These are phyloP conservation scores for Talaromyces sp. DNA, from an alignment of 2,329 filamentous ascomycete species.

Conservation along the genomic window DNA sequence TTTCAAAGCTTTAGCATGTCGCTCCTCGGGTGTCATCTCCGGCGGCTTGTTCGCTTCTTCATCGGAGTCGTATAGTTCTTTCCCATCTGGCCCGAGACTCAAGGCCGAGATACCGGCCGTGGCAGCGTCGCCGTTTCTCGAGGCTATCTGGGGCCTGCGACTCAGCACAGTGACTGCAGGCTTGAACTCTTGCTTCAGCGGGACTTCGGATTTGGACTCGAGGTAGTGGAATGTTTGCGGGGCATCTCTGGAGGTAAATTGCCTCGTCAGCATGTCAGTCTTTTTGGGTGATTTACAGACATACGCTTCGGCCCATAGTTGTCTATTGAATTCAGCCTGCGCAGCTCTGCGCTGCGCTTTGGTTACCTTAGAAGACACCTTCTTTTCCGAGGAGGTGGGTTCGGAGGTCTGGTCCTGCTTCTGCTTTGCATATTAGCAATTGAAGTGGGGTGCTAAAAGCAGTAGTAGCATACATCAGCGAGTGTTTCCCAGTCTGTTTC, in stretches of 20 bases:
- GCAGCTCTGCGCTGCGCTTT: slow-evolving; percentile 73
- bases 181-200: slow-evolving; percentile 69
- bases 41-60: slow-evolving; percentile 58
- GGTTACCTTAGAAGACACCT: slow-evolving; percentile 52
- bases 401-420: slow-evolving; percentile 33
- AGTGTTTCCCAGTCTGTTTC: slow-evolving; percentile 83
- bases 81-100: slow-evolving; percentile 44
- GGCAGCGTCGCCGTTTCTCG: slow-evolving; percentile 44
- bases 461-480: slow-evolving; percentile 56
- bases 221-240: slow-evolving; percentile 71
- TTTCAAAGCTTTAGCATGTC: slow-evolving; percentile 68
- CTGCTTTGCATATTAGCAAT: slow-evolving; percentile 21
- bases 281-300: slow-evolving; percentile 2
- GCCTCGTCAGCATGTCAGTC: not conserved
- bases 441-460: not conserved
- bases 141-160: slow-evolving; percentile 68
- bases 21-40: slow-evolving; percentile 68
- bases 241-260: slow-evolving; percentile 54
- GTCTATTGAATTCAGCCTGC: slow-evolving; percentile 77
- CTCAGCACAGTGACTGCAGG: slow-evolving; percentile 78
- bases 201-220: slow-evolving; percentile 58
- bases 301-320: slow-evolving; percentile 86
- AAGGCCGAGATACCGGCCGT: slow-evolving; percentile 41
- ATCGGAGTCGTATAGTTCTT: slow-evolving; percentile 56
- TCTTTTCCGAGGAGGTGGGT: slow-evolving; percentile 38